Evolutionary conservation across 129 eudicot genomes (phyloP).

Genomic region (Smallanthus sonchifolius): DNA sequence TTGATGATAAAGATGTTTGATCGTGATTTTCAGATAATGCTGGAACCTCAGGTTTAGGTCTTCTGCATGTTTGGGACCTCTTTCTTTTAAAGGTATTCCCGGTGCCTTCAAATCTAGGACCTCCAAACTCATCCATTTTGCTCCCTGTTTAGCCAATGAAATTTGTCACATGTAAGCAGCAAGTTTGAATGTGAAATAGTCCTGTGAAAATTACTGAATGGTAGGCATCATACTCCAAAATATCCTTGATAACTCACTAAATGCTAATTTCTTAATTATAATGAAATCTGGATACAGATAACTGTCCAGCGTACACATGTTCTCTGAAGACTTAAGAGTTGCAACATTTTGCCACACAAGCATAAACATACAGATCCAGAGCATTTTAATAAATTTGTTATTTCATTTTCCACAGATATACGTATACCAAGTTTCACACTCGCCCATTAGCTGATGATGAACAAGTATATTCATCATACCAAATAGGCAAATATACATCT

Average conservation of each 20-base stretch:
- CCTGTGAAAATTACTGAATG: constrained; percentile 20
- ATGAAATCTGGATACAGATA: not conserved
- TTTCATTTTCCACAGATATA: not conserved
- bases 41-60: constrained; percentile 66
- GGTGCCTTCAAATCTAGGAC: constrained; percentile 41
- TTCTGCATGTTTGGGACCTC: constrained; percentile 68
- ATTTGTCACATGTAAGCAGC: constrained; percentile 12
- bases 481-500: not conserved
- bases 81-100: constrained; percentile 45
- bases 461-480: not conserved
- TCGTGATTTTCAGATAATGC: constrained; percentile 36
- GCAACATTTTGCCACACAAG: not conserved
- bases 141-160: constrained; percentile 10
- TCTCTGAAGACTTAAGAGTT: not conserved
- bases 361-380: not conserved
- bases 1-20: constrained; percentile 38
- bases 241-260: not conserved
- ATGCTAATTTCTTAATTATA: not conserved
- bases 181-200: not conserved
- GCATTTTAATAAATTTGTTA: not conserved
- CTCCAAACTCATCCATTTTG: constrained; percentile 57
- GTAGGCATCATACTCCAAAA: constrained; percentile 18
- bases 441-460: not conserved
- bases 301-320: not conserved
- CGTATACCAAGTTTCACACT: not conserved